Evolutionary conservation across 352 stramenopile species (phyloP).

Genomic region (Phytophthora chlamydospora): DNA sequence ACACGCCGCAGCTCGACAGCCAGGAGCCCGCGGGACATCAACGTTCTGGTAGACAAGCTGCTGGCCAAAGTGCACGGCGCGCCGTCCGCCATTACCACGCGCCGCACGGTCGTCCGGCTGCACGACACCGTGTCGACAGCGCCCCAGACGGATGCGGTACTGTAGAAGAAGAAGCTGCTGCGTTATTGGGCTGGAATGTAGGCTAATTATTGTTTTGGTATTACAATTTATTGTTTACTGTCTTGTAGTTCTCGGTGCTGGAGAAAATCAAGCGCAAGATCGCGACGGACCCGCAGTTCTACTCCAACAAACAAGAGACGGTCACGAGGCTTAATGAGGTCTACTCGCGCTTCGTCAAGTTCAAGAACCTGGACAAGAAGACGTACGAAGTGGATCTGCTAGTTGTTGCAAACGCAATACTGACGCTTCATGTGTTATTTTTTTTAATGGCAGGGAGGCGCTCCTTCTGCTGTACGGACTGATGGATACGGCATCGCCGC

Average conservation of each 20-base stretch:
- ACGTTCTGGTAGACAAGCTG: constrained; percentile 61
- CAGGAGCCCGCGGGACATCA: constrained; percentile 51
- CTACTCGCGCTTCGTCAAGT: constrained; percentile 81
- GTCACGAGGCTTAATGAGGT: constrained; percentile 69
- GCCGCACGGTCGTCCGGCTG: constrained; percentile 62
- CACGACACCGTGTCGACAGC: constrained; percentile 43
- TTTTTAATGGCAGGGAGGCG: constrained; percentile 52
- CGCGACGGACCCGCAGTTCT: constrained; percentile 47
- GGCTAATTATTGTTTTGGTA: constrained; percentile 1
- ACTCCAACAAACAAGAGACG: constrained; percentile 48
- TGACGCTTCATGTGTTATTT: constrained; percentile 1
- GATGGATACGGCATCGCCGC: constrained; percentile 56
- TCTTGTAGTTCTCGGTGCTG: constrained; percentile 62
- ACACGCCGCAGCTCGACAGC: constrained; percentile 33
- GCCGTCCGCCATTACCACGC: constrained; percentile 61
- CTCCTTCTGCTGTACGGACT: constrained; percentile 68
- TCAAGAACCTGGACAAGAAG: constrained; percentile 78
- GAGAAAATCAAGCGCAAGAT: constrained; percentile 85
- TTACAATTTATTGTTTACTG: too few species aligned
- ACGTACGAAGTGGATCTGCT: constrained; percentile 42
- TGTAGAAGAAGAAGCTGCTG: constrained; percentile 2
- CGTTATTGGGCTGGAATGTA: background rate
- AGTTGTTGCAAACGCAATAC: background rate
- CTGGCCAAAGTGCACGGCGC: constrained; percentile 54
- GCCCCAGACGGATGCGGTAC: constrained; percentile 45